Percentiles rank a stretch among this genome's conserved stretches.
phyloP scores from a whole-genome alignment of 352 stramenopile species.

The Phytophthora nicotianae region DNA sequence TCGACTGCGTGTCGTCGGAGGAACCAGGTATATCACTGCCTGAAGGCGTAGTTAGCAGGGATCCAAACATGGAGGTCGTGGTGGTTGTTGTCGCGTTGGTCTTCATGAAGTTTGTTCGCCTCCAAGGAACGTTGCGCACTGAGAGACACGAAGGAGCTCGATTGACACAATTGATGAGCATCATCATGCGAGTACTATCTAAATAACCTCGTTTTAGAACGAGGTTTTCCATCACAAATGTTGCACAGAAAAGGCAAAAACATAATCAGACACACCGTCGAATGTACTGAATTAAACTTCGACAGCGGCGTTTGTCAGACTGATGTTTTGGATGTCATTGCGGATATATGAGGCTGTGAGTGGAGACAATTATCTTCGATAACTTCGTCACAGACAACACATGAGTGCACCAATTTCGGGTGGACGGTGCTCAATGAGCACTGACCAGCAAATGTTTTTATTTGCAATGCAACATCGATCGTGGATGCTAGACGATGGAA shows the following conservation, averaged over 20 bases:
- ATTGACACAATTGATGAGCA: conserved; percentile 9
- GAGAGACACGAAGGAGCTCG: not conserved
- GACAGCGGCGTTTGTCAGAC: no score
- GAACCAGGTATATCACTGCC: not conserved
- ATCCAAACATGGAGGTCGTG: not conserved
- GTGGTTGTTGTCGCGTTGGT: not conserved
- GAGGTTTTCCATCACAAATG: conserved; percentile 5
- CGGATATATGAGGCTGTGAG: no score
- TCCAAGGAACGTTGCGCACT: conserved; percentile 10
- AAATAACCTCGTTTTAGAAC: not conserved
- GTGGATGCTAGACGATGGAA: no score
- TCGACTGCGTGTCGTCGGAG: conserved; percentile 9
- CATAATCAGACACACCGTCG: not conserved
- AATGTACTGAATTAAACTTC: not conserved
- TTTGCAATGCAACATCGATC: no score
- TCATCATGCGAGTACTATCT: conserved; percentile 9
- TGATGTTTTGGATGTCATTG: no score
- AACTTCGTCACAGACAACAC: no score
- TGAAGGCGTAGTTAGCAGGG: not conserved
- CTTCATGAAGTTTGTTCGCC: conserved; percentile 1
- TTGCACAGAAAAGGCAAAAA: not conserved
- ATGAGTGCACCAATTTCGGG: no score
- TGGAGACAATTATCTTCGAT: no score
- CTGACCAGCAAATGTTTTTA: no score
- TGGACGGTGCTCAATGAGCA: no score